Conservation (phyloP, 2,329 filamentous ascomycete species). For the Remersonia thermophila region DNA sequence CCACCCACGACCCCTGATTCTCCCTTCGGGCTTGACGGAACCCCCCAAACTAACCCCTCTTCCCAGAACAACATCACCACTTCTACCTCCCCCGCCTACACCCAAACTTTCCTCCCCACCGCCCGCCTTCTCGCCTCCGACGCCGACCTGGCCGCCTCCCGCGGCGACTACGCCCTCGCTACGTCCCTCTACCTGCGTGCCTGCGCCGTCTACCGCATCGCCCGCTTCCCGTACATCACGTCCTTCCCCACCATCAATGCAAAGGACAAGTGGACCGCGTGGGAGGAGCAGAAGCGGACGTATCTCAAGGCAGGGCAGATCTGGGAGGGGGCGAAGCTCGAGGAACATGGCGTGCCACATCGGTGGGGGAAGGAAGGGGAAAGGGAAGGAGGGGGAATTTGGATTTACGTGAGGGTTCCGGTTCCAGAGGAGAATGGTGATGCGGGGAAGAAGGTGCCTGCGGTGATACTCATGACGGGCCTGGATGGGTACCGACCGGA, state of each 20-base stretch:
- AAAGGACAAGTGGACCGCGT: conserved; percentile 46
- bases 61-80: conserved; percentile 46
- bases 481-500: conserved; percentile 52
- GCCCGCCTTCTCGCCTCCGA: conserved; percentile 43
- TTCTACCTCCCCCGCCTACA: conserved; percentile 53
- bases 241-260: conserved; percentile 27
- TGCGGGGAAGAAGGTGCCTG: conserved; percentile 24
- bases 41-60: background rate
- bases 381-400: conserved; percentile 42
- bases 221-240: conserved; percentile 52
- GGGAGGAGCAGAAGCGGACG: conserved; percentile 50
- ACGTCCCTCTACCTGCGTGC: conserved; percentile 56
- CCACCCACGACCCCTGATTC: background rate
- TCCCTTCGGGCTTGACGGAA: background rate
- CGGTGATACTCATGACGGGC: conserved; percentile 46
- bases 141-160: conserved; percentile 37
- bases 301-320: conserved; percentile 43
- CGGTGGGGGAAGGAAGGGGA: conserved; percentile 21
- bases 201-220: conserved; percentile 60
- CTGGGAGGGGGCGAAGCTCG: no score
- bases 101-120: conserved; percentile 47
- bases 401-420: conserved; percentile 54
- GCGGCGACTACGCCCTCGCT: conserved; percentile 39
- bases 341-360: conserved; percentile 43
- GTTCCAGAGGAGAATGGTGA: conserved; percentile 6